Conservation (phyloP, 345 rosid genomes). For the Schrenkiella parvula region DNA sequence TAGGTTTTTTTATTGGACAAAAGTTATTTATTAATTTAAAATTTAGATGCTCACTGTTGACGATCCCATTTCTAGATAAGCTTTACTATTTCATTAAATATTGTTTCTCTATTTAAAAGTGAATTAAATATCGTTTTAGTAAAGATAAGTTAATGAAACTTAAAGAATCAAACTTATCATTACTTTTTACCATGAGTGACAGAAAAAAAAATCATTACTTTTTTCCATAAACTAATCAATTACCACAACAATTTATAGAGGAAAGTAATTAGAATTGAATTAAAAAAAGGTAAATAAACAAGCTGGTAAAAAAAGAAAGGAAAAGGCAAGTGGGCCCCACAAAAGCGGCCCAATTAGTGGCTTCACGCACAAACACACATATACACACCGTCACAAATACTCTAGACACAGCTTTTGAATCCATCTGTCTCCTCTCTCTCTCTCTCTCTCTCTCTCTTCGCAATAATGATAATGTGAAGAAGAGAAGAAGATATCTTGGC, state of each 20-base stretch:
- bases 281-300: neutral
- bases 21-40: neutral
- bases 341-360: constrained; percentile 36
- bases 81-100: neutral
- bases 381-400: constrained; percentile 31
- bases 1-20: neutral
- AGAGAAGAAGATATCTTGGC: constrained; percentile 27
- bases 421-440: constrained; percentile 30
- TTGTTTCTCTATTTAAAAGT: neutral
- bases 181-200: too few relatives aligned
- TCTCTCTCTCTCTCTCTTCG: constrained; percentile 13
- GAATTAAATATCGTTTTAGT: neutral
- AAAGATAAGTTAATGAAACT: neutral
- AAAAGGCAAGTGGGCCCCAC: constrained; percentile 16
- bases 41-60: neutral
- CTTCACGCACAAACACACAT: constrained; percentile 29
- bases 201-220: too few relatives aligned
- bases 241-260: neutral
- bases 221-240: neutral
- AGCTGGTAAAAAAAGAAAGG: neutral
- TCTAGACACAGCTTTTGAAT: constrained; percentile 27
- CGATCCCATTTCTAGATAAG: neutral
- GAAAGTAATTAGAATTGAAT: neutral
- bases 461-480: constrained; percentile 30
- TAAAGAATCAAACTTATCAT: constrained; percentile 3